Base-by-base conservation (phyloP, 257 asterid genomes). In the Verbena officinalis region DNA sequence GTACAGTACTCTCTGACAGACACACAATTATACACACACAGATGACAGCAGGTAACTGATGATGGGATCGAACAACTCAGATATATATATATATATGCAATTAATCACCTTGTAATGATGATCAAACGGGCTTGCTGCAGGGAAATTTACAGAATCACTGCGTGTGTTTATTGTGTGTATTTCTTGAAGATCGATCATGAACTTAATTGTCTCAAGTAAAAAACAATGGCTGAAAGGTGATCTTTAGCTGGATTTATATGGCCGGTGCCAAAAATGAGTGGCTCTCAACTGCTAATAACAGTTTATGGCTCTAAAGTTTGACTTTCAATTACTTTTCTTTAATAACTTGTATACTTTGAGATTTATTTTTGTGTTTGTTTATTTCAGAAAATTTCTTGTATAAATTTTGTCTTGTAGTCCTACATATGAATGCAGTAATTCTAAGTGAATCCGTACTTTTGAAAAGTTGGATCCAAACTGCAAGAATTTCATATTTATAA, bases 301-400 rank as follows among this genome's bases (percentile, higher is more conserved):
- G 2, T 53, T 72, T 73, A 69, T 80, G 87, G 83, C 80, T 80
- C 81, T 78, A 76, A 81, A 65, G 46, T 75, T 78, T 73, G 81
- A 73, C 70, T 64, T 63, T 17, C 22, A 63, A 59, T 27, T 5
- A 2, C 33, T 27, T n/a, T 5, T 27, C 33, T 27, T 27, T 27
- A 55, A 38, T 38, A 38, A 7, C 3, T 38, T n/a, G 9, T 5
- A 38, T 7, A 9, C 1, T 36, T 50, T 7, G 0, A 38, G 6
- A 5, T 38, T 9, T 44, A 3, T 2, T 1, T 14, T 0, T n/a
- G 3, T 44, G 5, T 14, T 1, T 14, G 1, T 44, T 44, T 3
- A 27, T 2, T 27, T 5, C 4, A 5, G 33, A 27, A 27, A 27
- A 27, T 27, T 27, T n/a, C n/a, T n/a, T n/a, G n/a, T n/a, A n/a